Evolutionary conservation across 192 early-diverging fungal species (phyloP).

Genomic region (Diversispora epigaea): DNA sequence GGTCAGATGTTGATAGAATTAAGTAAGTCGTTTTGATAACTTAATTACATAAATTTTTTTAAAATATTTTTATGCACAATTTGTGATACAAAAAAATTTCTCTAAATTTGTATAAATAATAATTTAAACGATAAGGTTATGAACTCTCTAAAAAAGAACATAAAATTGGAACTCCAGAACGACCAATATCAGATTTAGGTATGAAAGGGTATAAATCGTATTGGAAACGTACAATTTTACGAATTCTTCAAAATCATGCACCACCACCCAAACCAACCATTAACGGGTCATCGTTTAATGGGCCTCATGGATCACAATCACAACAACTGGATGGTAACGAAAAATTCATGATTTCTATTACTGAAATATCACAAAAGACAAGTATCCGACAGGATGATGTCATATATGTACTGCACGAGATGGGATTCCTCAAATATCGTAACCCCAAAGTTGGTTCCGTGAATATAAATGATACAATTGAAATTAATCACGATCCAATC

Average conservation of each 20-base stretch:
- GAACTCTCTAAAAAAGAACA: slow-evolving; percentile 23
- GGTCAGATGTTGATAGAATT: slow-evolving; percentile 88
- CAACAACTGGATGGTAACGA: neutral
- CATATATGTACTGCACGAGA: neutral
- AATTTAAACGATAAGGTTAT: slow-evolving; percentile 17
- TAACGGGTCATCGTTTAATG: too few relatives aligned
- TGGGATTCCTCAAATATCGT: slow-evolving; percentile 23
- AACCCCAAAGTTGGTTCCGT: neutral
- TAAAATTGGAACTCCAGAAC: slow-evolving; percentile 26
- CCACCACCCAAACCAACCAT: neutral
- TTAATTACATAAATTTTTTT: neutral
- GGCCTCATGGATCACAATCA: neutral
- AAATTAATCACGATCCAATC: neutral
- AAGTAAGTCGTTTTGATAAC: slow-evolving; percentile 57
- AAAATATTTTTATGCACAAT: neutral
- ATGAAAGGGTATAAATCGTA: slow-evolving; percentile 14
- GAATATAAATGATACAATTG: neutral
- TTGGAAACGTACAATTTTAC: slow-evolving; percentile 12
- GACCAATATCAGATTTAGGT: slow-evolving; percentile 16
- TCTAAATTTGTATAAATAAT: neutral
- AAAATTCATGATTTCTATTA: neutral
- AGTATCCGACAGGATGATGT: slow-evolving; percentile 18
- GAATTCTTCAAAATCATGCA: neutral
- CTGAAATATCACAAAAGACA: slow-evolving; percentile 8
- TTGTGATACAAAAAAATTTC: neutral